Evolutionary conservation across 2,329 filamentous ascomycete species (phyloP).

Genomic region (Talaromyces sp.): DNA sequence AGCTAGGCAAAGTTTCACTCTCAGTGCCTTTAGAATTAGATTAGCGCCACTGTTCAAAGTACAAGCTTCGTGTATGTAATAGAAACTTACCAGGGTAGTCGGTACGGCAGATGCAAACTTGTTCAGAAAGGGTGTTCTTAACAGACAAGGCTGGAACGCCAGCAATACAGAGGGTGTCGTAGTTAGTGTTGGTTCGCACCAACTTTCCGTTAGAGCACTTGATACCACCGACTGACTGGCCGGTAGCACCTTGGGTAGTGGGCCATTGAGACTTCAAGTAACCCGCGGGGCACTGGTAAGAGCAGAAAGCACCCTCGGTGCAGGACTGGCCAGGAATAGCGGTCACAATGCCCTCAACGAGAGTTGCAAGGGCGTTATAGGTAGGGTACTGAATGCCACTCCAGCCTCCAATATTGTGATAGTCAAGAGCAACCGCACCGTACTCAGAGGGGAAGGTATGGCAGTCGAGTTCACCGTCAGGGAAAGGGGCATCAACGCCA

Average conservation of each 20-base stretch:
- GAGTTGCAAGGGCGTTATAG: conserved; percentile 36
- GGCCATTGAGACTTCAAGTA: conserved; percentile 95
- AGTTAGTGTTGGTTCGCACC: conserved; percentile 65
- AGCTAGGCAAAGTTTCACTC: conserved; percentile 74
- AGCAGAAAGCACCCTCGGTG: conserved; percentile 66
- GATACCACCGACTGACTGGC: conserved; percentile 83
- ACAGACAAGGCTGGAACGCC: conserved; percentile 68
- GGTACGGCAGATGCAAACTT: conserved; percentile 80
- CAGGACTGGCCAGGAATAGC: conserved; percentile 59
- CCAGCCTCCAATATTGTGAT: conserved; percentile 69
- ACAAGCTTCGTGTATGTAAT: not conserved
- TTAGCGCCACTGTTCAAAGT: not conserved
- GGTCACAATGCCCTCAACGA: conserved; percentile 63
- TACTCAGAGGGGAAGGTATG: conserved; percentile 70
- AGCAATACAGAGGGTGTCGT: conserved; percentile 66
- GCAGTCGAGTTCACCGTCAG: conserved; percentile 68
- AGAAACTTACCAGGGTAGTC: conserved; percentile 73
- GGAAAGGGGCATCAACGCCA: conserved; percentile 66
- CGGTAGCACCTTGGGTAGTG: conserved; percentile 65
- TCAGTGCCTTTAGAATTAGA: conserved; percentile 55
- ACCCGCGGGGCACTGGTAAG: conserved; percentile 85
- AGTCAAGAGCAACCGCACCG: conserved; percentile 66
- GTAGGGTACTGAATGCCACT: conserved; percentile 67
- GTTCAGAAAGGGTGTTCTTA: conserved; percentile 63
- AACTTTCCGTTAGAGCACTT: conserved; percentile 70